Percentiles rank a stretch among this genome's conserved stretches.
phyloP scores from a whole-genome alignment of 1,284 basidiomycete genomes.

The Pascua sp. region DNA sequence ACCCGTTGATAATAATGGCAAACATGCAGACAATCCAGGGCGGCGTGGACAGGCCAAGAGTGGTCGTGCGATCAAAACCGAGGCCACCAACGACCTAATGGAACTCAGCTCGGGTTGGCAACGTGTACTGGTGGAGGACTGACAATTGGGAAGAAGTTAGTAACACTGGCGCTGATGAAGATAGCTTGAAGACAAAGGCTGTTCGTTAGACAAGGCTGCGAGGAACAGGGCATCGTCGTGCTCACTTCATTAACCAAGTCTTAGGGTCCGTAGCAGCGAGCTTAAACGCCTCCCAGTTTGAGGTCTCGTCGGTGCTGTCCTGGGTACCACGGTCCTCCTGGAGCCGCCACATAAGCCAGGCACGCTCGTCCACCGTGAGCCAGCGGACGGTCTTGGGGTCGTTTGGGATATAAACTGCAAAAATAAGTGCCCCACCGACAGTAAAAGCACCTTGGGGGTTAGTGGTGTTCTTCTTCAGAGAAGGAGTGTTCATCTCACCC shows the following conservation, averaged over 20 bases:
- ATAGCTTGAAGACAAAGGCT: neutral
- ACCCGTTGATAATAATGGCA: conserved; percentile 22
- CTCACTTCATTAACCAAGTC: neutral
- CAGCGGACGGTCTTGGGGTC: conserved; percentile 30
- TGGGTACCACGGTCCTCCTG: conserved; percentile 35
- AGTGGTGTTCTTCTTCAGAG: too few species aligned
- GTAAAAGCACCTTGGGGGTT: conserved; percentile 11
- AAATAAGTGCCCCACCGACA: conserved; percentile 31
- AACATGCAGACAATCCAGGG: conserved; percentile 34
- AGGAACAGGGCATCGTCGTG: too few species aligned
- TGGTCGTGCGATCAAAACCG: conserved; percentile 41
- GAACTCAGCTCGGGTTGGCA: too few species aligned
- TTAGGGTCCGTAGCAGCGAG: conserved; percentile 13
- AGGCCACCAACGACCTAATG: conserved; percentile 22
- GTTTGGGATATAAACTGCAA: conserved; percentile 37
- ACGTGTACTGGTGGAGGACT: conserved; percentile 8
- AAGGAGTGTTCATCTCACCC: neutral
- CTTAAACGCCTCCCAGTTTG: conserved; percentile 25
- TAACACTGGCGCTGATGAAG: conserved; percentile 37
- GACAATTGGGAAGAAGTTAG: conserved; percentile 45
- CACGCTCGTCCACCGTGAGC: conserved; percentile 33
- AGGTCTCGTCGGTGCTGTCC: conserved; percentile 31
- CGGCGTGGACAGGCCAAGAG: conserved; percentile 41
- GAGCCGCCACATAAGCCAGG: conserved; percentile 34
- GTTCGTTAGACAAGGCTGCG: too few species aligned